phyloP scores from a whole-genome alignment of 2,329 filamentous ascomycete species.

The Pseudogymnoascus sp. region DNA sequence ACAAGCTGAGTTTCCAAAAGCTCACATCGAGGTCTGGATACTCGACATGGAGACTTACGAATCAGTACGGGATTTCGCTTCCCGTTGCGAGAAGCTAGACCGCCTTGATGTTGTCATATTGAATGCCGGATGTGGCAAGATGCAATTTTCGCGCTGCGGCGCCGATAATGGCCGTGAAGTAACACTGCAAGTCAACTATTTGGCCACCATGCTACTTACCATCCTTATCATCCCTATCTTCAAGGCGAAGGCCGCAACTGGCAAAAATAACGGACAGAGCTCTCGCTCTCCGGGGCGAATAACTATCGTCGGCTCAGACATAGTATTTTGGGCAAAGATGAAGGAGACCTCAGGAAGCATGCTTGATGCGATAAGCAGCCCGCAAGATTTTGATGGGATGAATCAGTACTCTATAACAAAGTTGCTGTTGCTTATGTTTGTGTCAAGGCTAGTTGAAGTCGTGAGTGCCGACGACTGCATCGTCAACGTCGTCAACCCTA shows the following conservation, averaged over 20 bases:
- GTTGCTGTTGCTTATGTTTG: constrained; percentile 14
- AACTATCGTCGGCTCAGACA: constrained; percentile 28
- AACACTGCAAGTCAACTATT: constrained; percentile 33
- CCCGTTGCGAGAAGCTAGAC: constrained; percentile 4
- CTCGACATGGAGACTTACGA: constrained; percentile 13
- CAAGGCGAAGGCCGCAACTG: constrained; percentile 16
- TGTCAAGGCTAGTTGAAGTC: constrained; percentile 13
- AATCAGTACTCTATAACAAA: constrained; percentile 12
- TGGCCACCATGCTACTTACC: constrained; percentile 29
- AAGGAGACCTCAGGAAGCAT: constrained; percentile 1
- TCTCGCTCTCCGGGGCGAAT: constrained; percentile 20
- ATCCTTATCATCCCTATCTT: constrained; percentile 28
- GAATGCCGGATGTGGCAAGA: constrained; percentile 12
- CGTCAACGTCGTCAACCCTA: constrained; percentile 20
- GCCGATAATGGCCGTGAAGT: constrained; percentile 28
- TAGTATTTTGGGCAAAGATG: constrained; percentile 12
- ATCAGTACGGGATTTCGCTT: constrained; percentile 12
- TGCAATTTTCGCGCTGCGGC: neutral
- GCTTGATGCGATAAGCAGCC: neutral
- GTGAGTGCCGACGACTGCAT: constrained; percentile 18
- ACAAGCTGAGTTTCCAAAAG: constrained; percentile 11
- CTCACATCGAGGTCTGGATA: constrained; percentile 14
- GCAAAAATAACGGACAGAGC: constrained; percentile 5
- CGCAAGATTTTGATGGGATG: constrained; percentile 6
- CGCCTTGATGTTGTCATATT: constrained; percentile 13